These are phyloP conservation scores for Aeminium ludgeri DNA, from an alignment of 495 filamentous ascomycete species.

Conservation along the genomic window DNA sequence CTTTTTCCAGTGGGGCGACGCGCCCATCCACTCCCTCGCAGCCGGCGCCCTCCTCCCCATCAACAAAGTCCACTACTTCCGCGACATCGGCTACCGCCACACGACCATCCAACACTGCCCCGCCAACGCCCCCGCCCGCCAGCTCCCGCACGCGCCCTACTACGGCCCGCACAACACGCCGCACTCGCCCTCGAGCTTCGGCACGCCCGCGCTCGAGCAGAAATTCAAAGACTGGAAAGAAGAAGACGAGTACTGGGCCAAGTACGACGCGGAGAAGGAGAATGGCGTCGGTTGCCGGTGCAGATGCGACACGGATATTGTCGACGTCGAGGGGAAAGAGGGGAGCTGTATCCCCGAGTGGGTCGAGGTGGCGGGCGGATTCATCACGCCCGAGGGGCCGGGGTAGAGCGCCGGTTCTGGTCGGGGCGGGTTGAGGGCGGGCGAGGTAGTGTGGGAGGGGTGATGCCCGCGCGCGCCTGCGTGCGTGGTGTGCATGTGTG, in stretches of 20 bases:
- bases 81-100: conserved; percentile 95
- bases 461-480: no score
- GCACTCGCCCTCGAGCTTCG: neutral
- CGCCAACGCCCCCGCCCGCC: conserved; percentile 81
- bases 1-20: conserved; percentile 74
- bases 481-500: no score
- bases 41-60: conserved; percentile 74
- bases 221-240: conserved; percentile 56
- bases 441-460: no score
- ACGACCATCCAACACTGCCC: conserved; percentile 99
- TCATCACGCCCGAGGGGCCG: conserved; percentile 8
- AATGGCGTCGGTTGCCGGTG: conserved; percentile 96
- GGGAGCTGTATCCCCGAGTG: conserved; percentile 91
- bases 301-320: conserved; percentile 95
- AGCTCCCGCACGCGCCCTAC: conserved; percentile 64
- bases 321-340: conserved; percentile 91
- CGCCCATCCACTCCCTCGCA: conserved; percentile 93
- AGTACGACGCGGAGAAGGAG: conserved; percentile 69
- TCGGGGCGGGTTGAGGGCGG: no score
- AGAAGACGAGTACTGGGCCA: conserved; percentile 95
- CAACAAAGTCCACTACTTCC: conserved; percentile 92
- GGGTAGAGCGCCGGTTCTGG: no score
- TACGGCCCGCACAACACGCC: conserved; percentile 63
- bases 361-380: conserved; percentile 95
- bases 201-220: conserved; percentile 1